Evolutionary conservation across 2,329 filamentous ascomycete genomes (phyloP).

Genomic region (Emericellopsis atlantica): DNA sequence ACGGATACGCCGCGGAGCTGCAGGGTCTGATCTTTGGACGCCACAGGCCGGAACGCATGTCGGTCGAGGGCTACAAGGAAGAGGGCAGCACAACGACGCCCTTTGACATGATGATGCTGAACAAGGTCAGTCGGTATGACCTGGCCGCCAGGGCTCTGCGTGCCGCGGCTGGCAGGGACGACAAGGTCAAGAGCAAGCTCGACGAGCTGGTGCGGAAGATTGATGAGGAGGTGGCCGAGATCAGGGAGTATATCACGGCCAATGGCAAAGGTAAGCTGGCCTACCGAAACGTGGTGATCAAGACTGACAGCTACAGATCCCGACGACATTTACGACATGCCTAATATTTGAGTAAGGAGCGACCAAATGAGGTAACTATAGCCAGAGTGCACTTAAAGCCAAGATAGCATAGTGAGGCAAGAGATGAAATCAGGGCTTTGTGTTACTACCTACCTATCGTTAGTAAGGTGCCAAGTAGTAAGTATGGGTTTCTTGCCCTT

Average conservation of each 20-base stretch:
- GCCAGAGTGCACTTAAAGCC: too few species aligned
- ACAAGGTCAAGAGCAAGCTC: conserved; percentile 28
- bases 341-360: neutral
- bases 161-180: conserved; percentile 32
- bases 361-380: too few species aligned
- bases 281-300: neutral
- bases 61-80: conserved; percentile 47
- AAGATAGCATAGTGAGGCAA: too few species aligned
- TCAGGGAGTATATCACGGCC: conserved; percentile 36
- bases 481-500: too few species aligned
- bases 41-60: conserved; percentile 34
- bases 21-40: conserved; percentile 49
- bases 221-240: conserved; percentile 30
- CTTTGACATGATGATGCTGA: conserved; percentile 58
- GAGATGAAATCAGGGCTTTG: too few species aligned
- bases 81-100: conserved; percentile 56
- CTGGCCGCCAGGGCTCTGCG: conserved; percentile 41
- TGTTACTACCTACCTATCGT: too few species aligned
- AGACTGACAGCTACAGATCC: neutral
- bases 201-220: conserved; percentile 35
- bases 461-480: too few species aligned
- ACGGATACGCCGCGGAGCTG: conserved; percentile 50
- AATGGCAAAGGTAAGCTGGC: conserved; percentile 36
- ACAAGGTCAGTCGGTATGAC: conserved; percentile 46
- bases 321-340: neutral